Conservation (phyloP, 106 monocot species). For the Platanthera guangdongensis region DNA sequence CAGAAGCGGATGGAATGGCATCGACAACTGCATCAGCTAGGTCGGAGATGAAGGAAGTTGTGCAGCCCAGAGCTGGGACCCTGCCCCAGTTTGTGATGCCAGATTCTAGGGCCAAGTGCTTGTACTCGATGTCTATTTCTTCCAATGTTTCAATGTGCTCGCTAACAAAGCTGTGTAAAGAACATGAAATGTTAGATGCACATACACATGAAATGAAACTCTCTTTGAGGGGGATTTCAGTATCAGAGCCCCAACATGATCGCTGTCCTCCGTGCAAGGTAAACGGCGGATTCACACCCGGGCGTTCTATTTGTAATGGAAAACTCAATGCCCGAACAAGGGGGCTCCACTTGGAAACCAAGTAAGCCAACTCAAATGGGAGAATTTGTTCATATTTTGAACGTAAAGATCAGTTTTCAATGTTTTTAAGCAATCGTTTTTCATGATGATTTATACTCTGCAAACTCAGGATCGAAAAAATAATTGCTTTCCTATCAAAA, state of each 20-base stretch:
- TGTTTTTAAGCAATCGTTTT: no score
- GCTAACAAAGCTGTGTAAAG: slow-evolving; percentile 66
- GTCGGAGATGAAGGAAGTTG: slow-evolving; percentile 76
- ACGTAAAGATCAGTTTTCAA: no score
- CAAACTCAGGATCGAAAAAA: no score
- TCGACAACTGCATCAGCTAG: slow-evolving; percentile 83
- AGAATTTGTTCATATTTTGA: no score
- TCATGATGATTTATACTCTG: no score
- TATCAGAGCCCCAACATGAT: no score
- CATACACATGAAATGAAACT: background rate
- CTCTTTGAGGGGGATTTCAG: background rate
- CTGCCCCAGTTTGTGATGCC: slow-evolving; percentile 91
- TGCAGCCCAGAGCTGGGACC: slow-evolving; percentile 82
- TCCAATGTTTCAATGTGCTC: slow-evolving; percentile 93
- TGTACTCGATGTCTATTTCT: slow-evolving; percentile 99
- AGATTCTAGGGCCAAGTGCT: slow-evolving; percentile 71
- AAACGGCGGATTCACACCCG: no score
- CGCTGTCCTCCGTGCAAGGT: no score
- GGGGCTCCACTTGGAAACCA: background rate
- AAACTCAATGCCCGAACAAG: background rate
- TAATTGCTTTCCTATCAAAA: no score
- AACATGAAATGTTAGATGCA: background rate
- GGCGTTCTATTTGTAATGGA: background rate
- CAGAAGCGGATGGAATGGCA: slow-evolving; percentile 63
- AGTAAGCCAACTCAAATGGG: no score